These are phyloP conservation scores for Closterium sp. DNA, from an alignment of 139 green algal species.

Conservation along the genomic window DNA sequence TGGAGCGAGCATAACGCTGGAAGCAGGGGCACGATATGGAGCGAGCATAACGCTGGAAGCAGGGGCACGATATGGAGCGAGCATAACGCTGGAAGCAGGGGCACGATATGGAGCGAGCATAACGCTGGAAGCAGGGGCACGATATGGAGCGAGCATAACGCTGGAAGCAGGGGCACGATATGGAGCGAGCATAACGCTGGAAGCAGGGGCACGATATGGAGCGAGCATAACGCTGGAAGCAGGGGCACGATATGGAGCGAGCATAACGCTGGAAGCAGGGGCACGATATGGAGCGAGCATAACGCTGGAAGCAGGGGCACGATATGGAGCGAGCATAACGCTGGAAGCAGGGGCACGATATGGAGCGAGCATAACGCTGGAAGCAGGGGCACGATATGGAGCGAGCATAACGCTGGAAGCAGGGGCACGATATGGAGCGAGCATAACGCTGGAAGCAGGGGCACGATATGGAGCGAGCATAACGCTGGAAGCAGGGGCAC, in stretches of 20 bases:
- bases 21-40: background rate
- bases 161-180: background rate
- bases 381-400: background rate
- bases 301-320: too few relatives aligned
- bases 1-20: background rate
- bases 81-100: too few relatives aligned
- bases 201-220: too few relatives aligned
- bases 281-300: background rate
- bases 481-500: too few relatives aligned
- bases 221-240: background rate
- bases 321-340: background rate
- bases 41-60: too few relatives aligned
- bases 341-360: background rate
- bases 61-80: background rate
- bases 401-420: too few relatives aligned
- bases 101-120: background rate
- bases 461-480: too few relatives aligned
- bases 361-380: too few relatives aligned
- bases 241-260: too few relatives aligned
- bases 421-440: background rate
- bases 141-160: too few relatives aligned
- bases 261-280: too few relatives aligned
- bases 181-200: background rate
- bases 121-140: background rate
- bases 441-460: background rate